Percentiles rank a stretch among this genome's conserved stretches.
These are phyloP conservation scores for Podospora pseudopauciseta DNA, from an alignment of 495 filamentous ascomycete species.

Conservation along the genomic window DNA sequence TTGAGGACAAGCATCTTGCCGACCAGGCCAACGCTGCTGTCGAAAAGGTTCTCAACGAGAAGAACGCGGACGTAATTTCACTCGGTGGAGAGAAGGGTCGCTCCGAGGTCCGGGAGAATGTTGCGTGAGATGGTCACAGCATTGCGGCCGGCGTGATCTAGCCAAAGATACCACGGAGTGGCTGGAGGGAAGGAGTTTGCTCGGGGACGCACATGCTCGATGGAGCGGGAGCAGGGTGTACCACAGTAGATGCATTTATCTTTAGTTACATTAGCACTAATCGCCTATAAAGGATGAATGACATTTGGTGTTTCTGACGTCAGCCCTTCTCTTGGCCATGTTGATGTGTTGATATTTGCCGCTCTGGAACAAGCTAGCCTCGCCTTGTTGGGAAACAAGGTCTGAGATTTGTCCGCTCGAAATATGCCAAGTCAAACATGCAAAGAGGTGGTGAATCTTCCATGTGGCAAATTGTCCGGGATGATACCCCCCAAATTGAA, in stretches of 20 bases:
- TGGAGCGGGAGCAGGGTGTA: not conserved
- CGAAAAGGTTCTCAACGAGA: slow-evolving; percentile 36
- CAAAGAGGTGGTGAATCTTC: not conserved
- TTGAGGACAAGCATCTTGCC: slow-evolving; percentile 43
- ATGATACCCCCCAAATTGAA: slow-evolving; percentile 12
- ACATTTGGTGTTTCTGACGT: not conserved
- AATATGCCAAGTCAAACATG: not conserved
- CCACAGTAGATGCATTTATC: no score
- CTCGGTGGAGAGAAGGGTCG: slow-evolving; percentile 5
- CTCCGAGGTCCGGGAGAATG: slow-evolving; percentile 17
- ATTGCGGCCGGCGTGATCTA: not conserved
- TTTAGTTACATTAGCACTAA: not conserved
- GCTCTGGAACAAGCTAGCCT: not conserved
- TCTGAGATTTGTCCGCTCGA: not conserved
- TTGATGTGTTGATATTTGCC: not conserved
- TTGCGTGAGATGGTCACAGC: not conserved
- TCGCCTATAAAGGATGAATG: not conserved
- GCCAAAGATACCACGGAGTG: not conserved
- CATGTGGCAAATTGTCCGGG: slow-evolving; percentile 14
- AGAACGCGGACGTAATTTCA: slow-evolving; percentile 11
- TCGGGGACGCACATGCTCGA: not conserved
- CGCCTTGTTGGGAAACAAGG: not conserved
- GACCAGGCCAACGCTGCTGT: slow-evolving; percentile 38
- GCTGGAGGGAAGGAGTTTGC: not conserved
- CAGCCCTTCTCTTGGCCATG: not conserved